A percentile compares a stretch with the other conserved stretches of the same genome.
Evolutionary conservation across 2,329 filamentous ascomycete genomes (phyloP).

Genomic region (Aspergillus sp.): DNA sequence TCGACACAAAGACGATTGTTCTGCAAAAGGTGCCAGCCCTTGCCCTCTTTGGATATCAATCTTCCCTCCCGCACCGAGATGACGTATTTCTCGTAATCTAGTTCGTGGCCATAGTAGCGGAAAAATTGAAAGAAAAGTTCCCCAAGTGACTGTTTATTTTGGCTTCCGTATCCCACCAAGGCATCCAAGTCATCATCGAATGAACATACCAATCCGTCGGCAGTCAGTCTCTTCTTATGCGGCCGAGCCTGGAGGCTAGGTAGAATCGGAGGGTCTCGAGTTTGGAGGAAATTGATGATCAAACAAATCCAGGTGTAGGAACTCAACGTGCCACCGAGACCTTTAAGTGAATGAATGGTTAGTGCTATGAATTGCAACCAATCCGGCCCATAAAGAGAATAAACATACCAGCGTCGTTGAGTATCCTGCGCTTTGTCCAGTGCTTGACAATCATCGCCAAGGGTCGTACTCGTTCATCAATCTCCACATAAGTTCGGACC

Average conservation of each 20-base stretch:
- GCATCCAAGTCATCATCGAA: conserved; percentile 86
- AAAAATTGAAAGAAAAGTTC: conserved; percentile 95
- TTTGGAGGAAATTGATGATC: conserved; percentile 94
- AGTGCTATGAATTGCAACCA: conserved; percentile 9
- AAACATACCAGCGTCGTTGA: conserved; percentile 89
- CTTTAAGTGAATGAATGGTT: conserved; percentile 47
- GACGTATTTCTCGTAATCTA: conserved; percentile 82
- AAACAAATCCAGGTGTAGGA: conserved; percentile 99
- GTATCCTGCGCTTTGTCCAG: conserved; percentile 88
- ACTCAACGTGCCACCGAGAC: conserved; percentile 88
- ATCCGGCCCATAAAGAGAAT: not conserved
- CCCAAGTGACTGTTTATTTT: conserved; percentile 80
- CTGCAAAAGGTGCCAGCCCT: conserved; percentile 77
- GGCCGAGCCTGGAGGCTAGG: conserved; percentile 78
- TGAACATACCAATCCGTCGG: conserved; percentile 67
- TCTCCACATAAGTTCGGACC: conserved; percentile 95
- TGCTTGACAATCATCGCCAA: conserved; percentile 97
- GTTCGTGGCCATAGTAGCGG: conserved; percentile 87
- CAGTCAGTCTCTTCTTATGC: conserved; percentile 59
- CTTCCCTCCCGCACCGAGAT: conserved; percentile 83
- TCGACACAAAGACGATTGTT: conserved; percentile 92
- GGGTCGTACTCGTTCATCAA: conserved; percentile 85
- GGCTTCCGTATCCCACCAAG: conserved; percentile 69
- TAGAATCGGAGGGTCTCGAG: conserved; percentile 77
- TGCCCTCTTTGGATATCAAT: conserved; percentile 76